Evolutionary conservation across 192 early-diverging fungal genomes (phyloP).

Genomic region (Coemansia asiatica): DNA sequence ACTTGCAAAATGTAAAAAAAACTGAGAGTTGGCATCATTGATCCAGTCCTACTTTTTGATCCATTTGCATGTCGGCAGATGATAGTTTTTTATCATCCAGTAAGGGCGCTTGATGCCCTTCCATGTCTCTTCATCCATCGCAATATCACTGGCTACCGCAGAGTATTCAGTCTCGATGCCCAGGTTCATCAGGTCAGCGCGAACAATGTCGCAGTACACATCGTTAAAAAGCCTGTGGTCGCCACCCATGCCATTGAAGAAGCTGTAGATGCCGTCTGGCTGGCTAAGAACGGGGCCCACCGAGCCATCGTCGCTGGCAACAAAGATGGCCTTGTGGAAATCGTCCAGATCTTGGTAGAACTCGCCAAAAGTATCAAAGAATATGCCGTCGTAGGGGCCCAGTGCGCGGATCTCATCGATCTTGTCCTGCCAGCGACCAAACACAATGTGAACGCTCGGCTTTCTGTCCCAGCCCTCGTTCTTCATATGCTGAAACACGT

Average conservation of each 20-base stretch:
- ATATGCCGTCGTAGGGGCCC: constrained; percentile 84
- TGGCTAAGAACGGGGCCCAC: constrained; percentile 68
- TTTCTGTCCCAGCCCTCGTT: constrained; percentile 84
- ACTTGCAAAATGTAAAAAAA: too few species aligned
- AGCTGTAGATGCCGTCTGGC: constrained; percentile 82
- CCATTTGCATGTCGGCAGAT: constrained; percentile 54
- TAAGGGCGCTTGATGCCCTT: constrained; percentile 75
- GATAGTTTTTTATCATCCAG: constrained; percentile 57
- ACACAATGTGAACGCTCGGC: constrained; percentile 77
- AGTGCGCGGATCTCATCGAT: constrained; percentile 63
- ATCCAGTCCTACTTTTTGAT: not conserved
- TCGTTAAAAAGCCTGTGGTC: constrained; percentile 97
- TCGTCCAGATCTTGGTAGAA: constrained; percentile 84
- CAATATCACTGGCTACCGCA: constrained; percentile 70
- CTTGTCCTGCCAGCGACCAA: constrained; percentile 92
- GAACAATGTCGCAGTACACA: constrained; percentile 84
- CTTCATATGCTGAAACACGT: constrained; percentile 88
- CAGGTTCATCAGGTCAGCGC: constrained; percentile 76
- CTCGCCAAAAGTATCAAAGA: constrained; percentile 94
- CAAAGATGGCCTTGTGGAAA: constrained; percentile 65
- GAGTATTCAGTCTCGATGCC: constrained; percentile 76
- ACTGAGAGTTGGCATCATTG: too few species aligned
- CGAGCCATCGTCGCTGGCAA: constrained; percentile 9
- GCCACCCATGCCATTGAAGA: constrained; percentile 93
- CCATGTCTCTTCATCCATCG: constrained; percentile 84